These are phyloP conservation scores for Solanum peruvianum DNA, from an alignment of 257 asterid species.

Conservation along the genomic window DNA sequence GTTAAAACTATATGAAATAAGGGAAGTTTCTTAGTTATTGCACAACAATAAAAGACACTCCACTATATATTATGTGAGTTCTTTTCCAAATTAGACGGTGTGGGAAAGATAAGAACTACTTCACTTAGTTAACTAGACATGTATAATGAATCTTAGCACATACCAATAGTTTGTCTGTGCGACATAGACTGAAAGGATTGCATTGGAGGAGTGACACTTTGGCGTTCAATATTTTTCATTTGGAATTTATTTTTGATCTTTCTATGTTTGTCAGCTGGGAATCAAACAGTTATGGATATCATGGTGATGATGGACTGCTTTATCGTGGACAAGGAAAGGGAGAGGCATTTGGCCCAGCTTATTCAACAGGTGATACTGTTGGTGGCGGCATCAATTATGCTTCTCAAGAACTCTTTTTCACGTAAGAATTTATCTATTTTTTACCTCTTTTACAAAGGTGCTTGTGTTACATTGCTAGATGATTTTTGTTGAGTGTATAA, in stretches of 20 bases:
- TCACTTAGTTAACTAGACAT: not conserved
- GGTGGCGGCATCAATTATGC: conserved; percentile 93
- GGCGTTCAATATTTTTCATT: not conserved
- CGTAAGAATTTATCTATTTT: conserved; percentile 36
- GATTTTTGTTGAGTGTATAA: not conserved
- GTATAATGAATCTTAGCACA: not conserved
- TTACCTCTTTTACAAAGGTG: not conserved
- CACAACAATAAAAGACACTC: not conserved
- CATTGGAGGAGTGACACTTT: not conserved
- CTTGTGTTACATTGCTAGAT: not conserved
- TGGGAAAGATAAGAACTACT: not conserved
- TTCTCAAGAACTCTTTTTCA: conserved; percentile 79
- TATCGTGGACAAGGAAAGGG: conserved; percentile 91
- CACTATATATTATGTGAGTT: not conserved
- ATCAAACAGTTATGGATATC: conserved; percentile 87
- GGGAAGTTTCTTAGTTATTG: not conserved
- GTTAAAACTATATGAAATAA: not conserved
- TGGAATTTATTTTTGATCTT: not conserved
- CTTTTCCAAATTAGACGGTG: not conserved
- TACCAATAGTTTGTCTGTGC: not conserved
- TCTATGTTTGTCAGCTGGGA: conserved; percentile 61
- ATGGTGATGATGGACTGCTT: conserved; percentile 84
- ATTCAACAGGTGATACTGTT: conserved; percentile 73
- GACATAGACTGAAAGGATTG: not conserved
- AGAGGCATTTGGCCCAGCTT: conserved; percentile 81